A percentile compares a stretch with the other conserved stretches of the same genome.
Conservation (phyloP, 768 basidiomycete genomes). For the Imleria badia region DNA sequence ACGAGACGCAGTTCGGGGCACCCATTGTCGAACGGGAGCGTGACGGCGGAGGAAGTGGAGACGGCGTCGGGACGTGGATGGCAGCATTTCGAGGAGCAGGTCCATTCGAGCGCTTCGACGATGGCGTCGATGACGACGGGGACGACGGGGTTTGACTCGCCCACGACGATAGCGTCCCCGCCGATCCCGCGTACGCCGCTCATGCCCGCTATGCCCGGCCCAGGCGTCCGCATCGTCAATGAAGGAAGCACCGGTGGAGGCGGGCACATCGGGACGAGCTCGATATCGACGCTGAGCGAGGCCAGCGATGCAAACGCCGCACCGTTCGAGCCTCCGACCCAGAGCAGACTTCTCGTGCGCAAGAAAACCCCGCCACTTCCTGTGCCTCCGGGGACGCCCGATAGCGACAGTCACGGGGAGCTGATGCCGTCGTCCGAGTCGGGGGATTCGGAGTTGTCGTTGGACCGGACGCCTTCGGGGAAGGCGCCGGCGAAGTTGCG, state of each 20-base stretch:
- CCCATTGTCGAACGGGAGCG: slow-evolving; percentile 16
- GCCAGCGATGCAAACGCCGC: slow-evolving; percentile 11
- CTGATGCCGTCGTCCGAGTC: slow-evolving; percentile 25
- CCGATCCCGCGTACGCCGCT: slow-evolving; percentile 41
- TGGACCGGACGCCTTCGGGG: slow-evolving; percentile 32
- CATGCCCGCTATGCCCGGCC: slow-evolving; percentile 16
- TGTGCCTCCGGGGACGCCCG: slow-evolving; percentile 1
- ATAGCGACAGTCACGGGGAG: neutral
- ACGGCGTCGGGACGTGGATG: slow-evolving; percentile 28
- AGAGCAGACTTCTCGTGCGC: slow-evolving; percentile 32
- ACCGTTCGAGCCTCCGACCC: slow-evolving; percentile 29
- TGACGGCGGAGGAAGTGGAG: slow-evolving; percentile 25
- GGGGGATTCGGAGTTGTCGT: slow-evolving; percentile 39
- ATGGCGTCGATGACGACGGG: neutral
- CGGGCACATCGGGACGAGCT: slow-evolving; percentile 28
- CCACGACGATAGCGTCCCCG: slow-evolving; percentile 38
- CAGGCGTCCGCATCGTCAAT: slow-evolving; percentile 29
- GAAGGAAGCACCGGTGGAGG: slow-evolving; percentile 18
- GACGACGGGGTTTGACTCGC: slow-evolving; percentile 36
- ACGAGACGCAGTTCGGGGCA: slow-evolving; percentile 26
- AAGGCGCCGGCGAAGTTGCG: slow-evolving; percentile 45
- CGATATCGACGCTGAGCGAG: slow-evolving; percentile 32
- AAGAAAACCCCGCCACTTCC: slow-evolving; percentile 39
- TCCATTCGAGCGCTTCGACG: neutral
- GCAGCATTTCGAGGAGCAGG: slow-evolving; percentile 27